Percentiles rank a stretch among this genome's conserved stretches.
Conservation (phyloP, 306 rosid species). For the Medicago lupulina region DNA sequence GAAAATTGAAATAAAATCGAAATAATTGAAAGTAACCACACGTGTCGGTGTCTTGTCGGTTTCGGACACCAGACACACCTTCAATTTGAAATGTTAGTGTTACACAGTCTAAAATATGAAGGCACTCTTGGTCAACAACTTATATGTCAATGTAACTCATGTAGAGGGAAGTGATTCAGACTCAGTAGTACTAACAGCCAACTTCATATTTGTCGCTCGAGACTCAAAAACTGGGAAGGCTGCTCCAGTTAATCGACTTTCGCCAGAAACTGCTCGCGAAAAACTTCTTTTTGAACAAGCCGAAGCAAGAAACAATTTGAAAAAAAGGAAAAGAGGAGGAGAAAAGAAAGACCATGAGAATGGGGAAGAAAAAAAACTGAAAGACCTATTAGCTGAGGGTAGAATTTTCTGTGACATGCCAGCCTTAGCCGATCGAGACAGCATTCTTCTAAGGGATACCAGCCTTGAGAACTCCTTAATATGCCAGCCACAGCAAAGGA, state of each 20-base stretch:
- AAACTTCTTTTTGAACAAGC: conserved; percentile 73
- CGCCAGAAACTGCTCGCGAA: conserved; percentile 78
- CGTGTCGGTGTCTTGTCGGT: neutral
- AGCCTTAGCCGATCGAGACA: conserved; percentile 90
- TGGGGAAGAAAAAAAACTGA: conserved; percentile 52
- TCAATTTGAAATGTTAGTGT: neutral
- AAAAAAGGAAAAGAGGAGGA: conserved; percentile 67
- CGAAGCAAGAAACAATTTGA: conserved; percentile 71
- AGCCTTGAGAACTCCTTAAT: conserved; percentile 80
- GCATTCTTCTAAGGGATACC: conserved; percentile 87
- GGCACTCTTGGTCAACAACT: neutral
- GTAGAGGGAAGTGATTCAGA: conserved; percentile 60
- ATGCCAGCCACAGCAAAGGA: conserved; percentile 98
- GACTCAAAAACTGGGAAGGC: conserved; percentile 90
- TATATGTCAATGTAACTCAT: conserved; percentile 6
- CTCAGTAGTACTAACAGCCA: conserved; percentile 73
- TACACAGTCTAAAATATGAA: conserved; percentile 4
- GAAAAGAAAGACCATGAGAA: conserved; percentile 58
- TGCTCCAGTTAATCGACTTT: conserved; percentile 82
- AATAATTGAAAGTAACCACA: neutral
- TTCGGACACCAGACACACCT: neutral
- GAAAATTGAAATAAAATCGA: neutral
- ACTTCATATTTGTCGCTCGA: conserved; percentile 96
- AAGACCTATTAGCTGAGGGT: conserved; percentile 70
- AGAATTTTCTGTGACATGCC: conserved; percentile 91